Conservation (phyloP, 345 rosid genomes). For the Hibiscus syriacus region DNA sequence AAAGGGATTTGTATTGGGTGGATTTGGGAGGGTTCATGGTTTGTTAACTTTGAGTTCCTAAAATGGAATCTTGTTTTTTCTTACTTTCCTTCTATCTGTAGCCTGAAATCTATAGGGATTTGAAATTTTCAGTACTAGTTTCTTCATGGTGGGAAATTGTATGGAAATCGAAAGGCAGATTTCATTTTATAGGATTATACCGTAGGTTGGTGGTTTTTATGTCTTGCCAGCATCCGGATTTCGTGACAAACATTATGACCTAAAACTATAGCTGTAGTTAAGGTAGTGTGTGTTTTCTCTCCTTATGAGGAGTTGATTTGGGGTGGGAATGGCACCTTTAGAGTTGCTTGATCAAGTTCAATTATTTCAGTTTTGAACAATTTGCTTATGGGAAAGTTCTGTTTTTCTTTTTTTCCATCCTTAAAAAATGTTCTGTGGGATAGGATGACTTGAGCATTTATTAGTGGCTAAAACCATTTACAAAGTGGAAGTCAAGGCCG, state of each 20-base stretch:
- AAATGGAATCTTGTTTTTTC: background rate
- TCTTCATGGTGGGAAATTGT: background rate
- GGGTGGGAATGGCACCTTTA: background rate
- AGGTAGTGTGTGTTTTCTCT: background rate
- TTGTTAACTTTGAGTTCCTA: background rate
- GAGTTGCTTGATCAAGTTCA: background rate
- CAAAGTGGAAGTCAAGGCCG: no score
- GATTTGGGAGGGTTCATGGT: background rate
- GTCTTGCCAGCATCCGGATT: background rate
- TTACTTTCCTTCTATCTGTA: background rate
- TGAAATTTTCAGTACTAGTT: background rate
- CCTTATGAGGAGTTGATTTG: background rate
- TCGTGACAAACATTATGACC: background rate
- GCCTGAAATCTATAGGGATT: background rate
- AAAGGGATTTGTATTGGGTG: background rate
- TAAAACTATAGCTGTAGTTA: background rate
- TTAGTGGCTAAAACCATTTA: background rate
- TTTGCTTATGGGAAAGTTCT: background rate
- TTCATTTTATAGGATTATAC: background rate
- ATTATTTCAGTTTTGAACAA: no score
- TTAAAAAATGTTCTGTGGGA: background rate
- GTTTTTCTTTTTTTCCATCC: background rate
- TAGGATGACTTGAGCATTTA: background rate
- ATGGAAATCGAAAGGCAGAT: background rate
- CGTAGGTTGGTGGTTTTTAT: background rate